Evolutionary conservation across 2,329 filamentous ascomycete species (phyloP).

Genomic region (Claviceps maximensis): DNA sequence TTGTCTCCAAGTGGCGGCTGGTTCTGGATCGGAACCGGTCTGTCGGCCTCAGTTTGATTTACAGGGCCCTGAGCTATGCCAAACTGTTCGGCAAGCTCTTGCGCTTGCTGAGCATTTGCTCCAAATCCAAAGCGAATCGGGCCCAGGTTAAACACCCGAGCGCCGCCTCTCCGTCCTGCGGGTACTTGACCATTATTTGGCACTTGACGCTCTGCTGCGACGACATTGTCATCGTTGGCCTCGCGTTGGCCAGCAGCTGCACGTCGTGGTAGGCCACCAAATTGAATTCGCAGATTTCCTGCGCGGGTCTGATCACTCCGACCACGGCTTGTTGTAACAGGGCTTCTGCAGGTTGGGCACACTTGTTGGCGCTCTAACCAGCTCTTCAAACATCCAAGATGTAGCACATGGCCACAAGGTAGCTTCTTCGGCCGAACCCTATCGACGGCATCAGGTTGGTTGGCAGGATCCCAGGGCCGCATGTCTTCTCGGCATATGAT

Average conservation of each 20-base stretch:
- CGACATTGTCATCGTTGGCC: constrained; percentile 5
- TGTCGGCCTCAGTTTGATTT: constrained; percentile 12
- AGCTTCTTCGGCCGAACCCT: constrained; percentile 85
- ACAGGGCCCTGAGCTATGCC: constrained; percentile 26
- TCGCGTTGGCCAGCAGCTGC: constrained; percentile 5
- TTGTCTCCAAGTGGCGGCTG: constrained; percentile 15
- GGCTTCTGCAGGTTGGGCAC: constrained; percentile 82
- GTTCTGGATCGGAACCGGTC: constrained; percentile 9
- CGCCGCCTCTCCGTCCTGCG: constrained; percentile 22
- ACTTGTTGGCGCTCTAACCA: constrained; percentile 97
- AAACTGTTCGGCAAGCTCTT: constrained; percentile 53
- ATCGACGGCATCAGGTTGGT: constrained; percentile 60
- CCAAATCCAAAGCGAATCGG: constrained; percentile 65
- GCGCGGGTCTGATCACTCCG: constrained; percentile 15
- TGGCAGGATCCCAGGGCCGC: constrained; percentile 55
- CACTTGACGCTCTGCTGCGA: constrained; percentile 4
- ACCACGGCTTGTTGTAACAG: constrained; percentile 40
- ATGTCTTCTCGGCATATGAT: constrained; percentile 98
- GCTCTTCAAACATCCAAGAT: constrained; percentile 87
- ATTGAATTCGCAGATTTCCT: constrained; percentile 18
- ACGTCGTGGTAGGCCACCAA: constrained; percentile 13
- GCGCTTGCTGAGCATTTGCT: constrained; percentile 53
- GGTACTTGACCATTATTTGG: constrained; percentile 10
- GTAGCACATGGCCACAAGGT: constrained; percentile 88
- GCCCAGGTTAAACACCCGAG: constrained; percentile 58